Evolutionary conservation across 1,284 basidiomycete species (phyloP), one percentile per base, ranked within the genome.

Genomic region (Bondarzewia mesenterica): DNA sequence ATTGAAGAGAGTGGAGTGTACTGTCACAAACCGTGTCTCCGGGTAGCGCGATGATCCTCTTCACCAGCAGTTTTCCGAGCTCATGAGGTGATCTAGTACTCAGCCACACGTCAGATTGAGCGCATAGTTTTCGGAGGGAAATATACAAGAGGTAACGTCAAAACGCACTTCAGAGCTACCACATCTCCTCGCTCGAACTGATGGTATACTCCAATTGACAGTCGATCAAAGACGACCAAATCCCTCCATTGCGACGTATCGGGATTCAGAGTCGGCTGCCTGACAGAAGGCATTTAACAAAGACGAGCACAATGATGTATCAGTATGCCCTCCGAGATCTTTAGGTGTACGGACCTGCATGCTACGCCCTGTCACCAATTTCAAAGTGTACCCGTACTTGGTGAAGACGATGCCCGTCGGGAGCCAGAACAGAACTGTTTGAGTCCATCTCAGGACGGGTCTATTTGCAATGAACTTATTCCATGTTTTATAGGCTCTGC

Each of bases 251-350:
- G 41, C 7, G 83, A 86, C 6, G 71, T 71, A 57, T 86, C 78
- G 27, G 85, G 86, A 58, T 89, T 89, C 47, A 89, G 69, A 25
- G 83, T 86, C 41, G 86, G 85, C 85, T 89, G 70, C 59, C 70
- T 75, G 57, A 51, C 50, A 55, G 53, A 50, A 45, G 40, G 35
- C 35, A 16, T 36, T 29, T 35, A n/a, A 32, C 29, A n/a, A n/a
- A 4, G 29, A 27, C 43, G 16, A 46, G 27, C 45, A n/a, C 21
- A 29, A 42, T 21, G 36, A 37, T 7, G n/a, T n/a, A n/a, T 22
- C 25, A 37, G 22, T 22, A 29, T 20, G 22, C 25, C 25, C 7
- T 26, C 51, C 15, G 52, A 40, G 32, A 10, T 10, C 7, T n/a
- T 18, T 23, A 15, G 12, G 42, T 23, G 16, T 42, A 43, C 70